Percentiles rank a stretch among this genome's conserved stretches.
Conservation (phyloP, 441 rosid genomes). For the Pelargonium fulgidum region DNA sequence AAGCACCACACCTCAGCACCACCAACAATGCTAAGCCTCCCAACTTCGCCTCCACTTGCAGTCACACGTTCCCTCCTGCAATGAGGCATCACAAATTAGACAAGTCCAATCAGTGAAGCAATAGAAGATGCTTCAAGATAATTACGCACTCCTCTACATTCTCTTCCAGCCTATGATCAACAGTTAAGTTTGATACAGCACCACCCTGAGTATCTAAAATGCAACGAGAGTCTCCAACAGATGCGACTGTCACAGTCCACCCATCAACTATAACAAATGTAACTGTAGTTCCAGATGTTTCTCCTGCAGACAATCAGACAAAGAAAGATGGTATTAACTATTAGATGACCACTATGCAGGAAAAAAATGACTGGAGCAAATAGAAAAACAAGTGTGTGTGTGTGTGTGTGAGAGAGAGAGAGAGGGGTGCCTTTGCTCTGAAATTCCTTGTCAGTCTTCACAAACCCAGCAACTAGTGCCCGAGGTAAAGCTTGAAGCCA, state of each 20-base stretch:
- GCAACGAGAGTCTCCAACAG: constrained; percentile 89
- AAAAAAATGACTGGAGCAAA: neutral
- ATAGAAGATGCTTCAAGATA: constrained; percentile 19
- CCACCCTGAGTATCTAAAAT: constrained; percentile 69
- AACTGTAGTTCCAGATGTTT: constrained; percentile 88
- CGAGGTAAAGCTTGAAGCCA: constrained; percentile 86
- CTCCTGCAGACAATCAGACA: constrained; percentile 39
- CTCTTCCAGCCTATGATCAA: constrained; percentile 84
- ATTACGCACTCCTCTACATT: constrained; percentile 65
- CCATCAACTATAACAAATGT: constrained; percentile 83
- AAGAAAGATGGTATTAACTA: constrained; percentile 12
- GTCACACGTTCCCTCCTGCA: constrained; percentile 76
- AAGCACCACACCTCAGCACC: constrained; percentile 57
- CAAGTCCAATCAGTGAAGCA: constrained; percentile 7
- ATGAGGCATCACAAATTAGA: constrained; percentile 3
- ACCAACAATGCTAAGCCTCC: constrained; percentile 71
- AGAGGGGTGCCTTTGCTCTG: constrained; percentile 60
- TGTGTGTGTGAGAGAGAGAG: constrained; percentile 3
- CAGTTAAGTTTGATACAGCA: constrained; percentile 55
- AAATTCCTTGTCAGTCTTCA: constrained; percentile 84
- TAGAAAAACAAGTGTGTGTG: constrained; percentile 6
- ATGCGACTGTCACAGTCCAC: constrained; percentile 88
- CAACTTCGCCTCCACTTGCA: constrained; percentile 95
- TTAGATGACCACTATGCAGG: constrained; percentile 14
- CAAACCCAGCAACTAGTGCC: constrained; percentile 89